Evolutionary conservation across 176 grass and related monocot species (phyloP).

Genomic region (Aegilops sharonensis): DNA sequence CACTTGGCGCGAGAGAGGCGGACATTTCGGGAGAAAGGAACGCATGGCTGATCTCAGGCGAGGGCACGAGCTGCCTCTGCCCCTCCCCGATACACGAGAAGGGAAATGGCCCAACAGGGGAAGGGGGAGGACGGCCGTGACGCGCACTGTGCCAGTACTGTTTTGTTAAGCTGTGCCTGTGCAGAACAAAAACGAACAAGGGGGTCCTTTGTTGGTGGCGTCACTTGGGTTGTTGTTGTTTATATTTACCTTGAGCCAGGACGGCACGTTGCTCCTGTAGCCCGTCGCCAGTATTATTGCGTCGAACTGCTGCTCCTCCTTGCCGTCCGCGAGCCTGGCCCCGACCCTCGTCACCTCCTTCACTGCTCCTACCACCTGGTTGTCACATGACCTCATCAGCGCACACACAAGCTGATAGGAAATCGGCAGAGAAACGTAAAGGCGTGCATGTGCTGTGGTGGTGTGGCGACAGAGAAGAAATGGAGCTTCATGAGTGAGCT

Average conservation of each 20-base stretch:
- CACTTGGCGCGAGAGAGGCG: constrained; percentile 15
- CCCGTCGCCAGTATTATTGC: constrained; percentile 79
- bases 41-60: not conserved
- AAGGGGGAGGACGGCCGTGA: not conserved
- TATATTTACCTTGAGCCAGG: constrained; percentile 84
- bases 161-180: no score
- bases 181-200: constrained; percentile 21
- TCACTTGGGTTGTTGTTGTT: not conserved
- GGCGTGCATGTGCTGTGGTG: not conserved
- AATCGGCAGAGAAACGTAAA: not conserved
- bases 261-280: constrained; percentile 95
- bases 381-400: not conserved
- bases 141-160: not conserved
- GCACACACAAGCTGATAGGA: not conserved
- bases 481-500: not conserved
- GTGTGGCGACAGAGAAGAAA: no score
- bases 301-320: constrained; percentile 83
- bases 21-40: constrained; percentile 12
- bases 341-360: constrained; percentile 75
- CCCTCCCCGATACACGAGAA: constrained; percentile 50
- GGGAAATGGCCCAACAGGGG: constrained; percentile 31
- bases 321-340: constrained; percentile 85
- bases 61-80: constrained; percentile 36
- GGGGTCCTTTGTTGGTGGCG: not conserved
- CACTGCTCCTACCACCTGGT: constrained; percentile 81